Base-by-base conservation (phyloP, 1,139 yeast species). In the Ashbya aceris region DNA sequence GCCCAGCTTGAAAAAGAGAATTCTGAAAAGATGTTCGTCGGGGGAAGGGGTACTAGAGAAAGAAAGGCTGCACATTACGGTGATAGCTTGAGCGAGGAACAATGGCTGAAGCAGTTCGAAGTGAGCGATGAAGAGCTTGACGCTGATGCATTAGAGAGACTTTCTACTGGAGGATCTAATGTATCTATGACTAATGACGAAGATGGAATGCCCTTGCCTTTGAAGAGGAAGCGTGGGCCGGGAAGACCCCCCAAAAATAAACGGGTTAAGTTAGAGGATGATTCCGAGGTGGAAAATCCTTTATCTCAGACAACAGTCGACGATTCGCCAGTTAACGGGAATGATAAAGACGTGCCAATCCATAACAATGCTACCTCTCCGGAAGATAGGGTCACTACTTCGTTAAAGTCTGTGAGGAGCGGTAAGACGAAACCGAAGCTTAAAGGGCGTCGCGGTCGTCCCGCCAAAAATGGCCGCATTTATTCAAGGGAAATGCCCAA, bases 81-180 rank as follows among this genome's bases (percentile, higher is more conserved):
- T 50, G 89, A 81, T 55, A 75, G 79, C 46, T 62, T 82, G 52
- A 75, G 86, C 3, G 93, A 83, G 61, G 89, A 80, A 47, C 87
- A 82, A 60, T 83, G 91, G 91, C 65, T 83, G 46, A 70, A 66
- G 54, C 75, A 76, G 50, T 74, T 77, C 45, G 83, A 77, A 50
- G 64, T 61, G 2, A 60, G 64, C 41, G 66, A 60, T 27, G 61
- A 52, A 10, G 55, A 48, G 23, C 48, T 41, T 2, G 48, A 39
- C 13, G 38, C 30, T 5, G 26, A 35, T 4, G 29, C 30, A 4
- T 14, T 33, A 10, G 40, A 33, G 8, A 26, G 28, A 9, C 31
- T 20, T 30, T 36, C 36, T 10, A 41, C 38, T 8, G 37, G 27
- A 7, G 39, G 39, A n/a, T 33, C 39, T 6, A 39, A 37, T 20